Conservation (phyloP, 2,329 filamentous ascomycete species). For the Capronia coronata region DNA sequence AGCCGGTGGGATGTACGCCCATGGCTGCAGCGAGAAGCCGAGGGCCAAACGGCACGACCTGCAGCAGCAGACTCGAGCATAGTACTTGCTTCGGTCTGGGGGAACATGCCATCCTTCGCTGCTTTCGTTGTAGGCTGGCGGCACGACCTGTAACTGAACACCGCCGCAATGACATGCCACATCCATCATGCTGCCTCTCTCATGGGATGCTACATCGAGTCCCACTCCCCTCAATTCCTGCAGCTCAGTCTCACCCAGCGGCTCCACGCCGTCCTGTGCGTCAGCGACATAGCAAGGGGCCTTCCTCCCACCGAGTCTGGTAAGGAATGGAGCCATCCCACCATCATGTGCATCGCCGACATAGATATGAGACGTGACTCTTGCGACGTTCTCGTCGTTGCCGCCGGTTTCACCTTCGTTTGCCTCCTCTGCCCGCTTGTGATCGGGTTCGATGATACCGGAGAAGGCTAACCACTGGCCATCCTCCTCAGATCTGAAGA, state of each 20-base stretch:
- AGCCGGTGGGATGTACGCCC: slow-evolving; percentile 58
- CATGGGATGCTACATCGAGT: not conserved
- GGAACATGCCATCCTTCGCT: slow-evolving; percentile 43
- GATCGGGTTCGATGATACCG: slow-evolving; percentile 14
- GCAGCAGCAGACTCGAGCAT: slow-evolving; percentile 57
- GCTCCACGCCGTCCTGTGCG: not conserved
- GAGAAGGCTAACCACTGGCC: slow-evolving; percentile 18
- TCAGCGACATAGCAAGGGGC: slow-evolving; percentile 13
- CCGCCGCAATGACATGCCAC: slow-evolving; percentile 36
- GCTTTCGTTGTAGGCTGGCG: slow-evolving; percentile 44
- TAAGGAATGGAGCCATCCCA: slow-evolving; percentile 19
- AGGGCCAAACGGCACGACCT: slow-evolving; percentile 54
- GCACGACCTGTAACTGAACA: slow-evolving; percentile 52
- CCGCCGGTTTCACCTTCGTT: not conserved
- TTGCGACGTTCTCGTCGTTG: slow-evolving; percentile 11
- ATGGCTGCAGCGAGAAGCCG: slow-evolving; percentile 59
- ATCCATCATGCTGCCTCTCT: slow-evolving; percentile 6
- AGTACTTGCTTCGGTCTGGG: slow-evolving; percentile 50
- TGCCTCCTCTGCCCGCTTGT: not conserved
- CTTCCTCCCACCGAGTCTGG: slow-evolving; percentile 4
- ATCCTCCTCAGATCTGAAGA: slow-evolving; percentile 5
- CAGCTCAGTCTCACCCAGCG: slow-evolving; percentile 6
- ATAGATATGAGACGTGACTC: slow-evolving; percentile 14
- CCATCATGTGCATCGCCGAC: slow-evolving; percentile 21
- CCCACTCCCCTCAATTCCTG: slow-evolving; percentile 1